Conservation (phyloP, 2,329 filamentous ascomycete genomes). For the Paecilomyces formosus region DNA sequence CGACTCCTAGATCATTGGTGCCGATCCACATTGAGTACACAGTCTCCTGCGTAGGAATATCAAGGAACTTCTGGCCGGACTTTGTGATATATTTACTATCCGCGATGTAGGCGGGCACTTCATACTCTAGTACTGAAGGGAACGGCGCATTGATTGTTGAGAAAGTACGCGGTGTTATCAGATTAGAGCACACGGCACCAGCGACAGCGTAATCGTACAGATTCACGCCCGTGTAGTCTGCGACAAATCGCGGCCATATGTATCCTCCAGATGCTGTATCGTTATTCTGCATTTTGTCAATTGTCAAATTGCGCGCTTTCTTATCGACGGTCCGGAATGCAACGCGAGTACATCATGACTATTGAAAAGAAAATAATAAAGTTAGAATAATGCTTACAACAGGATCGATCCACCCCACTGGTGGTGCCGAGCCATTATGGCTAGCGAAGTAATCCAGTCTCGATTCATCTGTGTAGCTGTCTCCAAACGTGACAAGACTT, state of each 20-base stretch:
- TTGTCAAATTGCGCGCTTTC: not conserved
- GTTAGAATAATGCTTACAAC: slow-evolving; percentile 26
- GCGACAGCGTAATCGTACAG: slow-evolving; percentile 63
- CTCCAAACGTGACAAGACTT: slow-evolving; percentile 62
- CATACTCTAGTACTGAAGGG: slow-evolving; percentile 57
- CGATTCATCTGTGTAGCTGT: slow-evolving; percentile 70
- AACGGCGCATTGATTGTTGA: slow-evolving; percentile 46
- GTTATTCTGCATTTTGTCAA: slow-evolving; percentile 28
- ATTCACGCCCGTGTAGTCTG: slow-evolving; percentile 45
- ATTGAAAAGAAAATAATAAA: not conserved
- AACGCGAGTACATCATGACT: not conserved
- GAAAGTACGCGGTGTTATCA: slow-evolving; percentile 53
- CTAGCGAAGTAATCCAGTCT: slow-evolving; percentile 56
- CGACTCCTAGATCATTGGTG: slow-evolving; percentile 66
- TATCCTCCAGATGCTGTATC: slow-evolving; percentile 58
- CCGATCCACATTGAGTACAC: slow-evolving; percentile 75
- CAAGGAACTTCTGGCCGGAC: slow-evolving; percentile 22
- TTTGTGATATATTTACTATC: slow-evolving; percentile 15
- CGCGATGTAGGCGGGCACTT: slow-evolving; percentile 40
- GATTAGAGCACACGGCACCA: slow-evolving; percentile 66
- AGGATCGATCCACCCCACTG: slow-evolving; percentile 50
- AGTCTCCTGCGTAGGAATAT: slow-evolving; percentile 49
- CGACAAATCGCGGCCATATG: slow-evolving; percentile 62
- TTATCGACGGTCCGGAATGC: not conserved
- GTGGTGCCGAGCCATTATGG: slow-evolving; percentile 54